A percentile compares a stretch with the other conserved stretches of the same genome.
These are phyloP conservation scores for Craterostigma plantagineum DNA, from an alignment of 257 asterid species.

Conservation along the genomic window DNA sequence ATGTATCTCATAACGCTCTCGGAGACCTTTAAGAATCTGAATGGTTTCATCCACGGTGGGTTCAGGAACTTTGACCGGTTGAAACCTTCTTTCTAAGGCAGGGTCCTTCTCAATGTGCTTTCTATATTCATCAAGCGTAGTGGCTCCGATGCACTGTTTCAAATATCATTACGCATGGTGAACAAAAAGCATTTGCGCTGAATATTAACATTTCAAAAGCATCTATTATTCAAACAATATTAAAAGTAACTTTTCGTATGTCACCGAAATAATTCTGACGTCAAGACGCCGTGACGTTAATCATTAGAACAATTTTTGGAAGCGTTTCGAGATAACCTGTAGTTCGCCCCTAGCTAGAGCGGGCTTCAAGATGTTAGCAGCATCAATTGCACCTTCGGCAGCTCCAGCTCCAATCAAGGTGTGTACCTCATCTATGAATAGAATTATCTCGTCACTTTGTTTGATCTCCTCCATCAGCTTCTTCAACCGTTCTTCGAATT, in stretches of 20 bases:
- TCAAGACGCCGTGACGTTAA: too few species aligned
- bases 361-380: slow-evolving; percentile 90
- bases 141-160: slow-evolving; percentile 80
- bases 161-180: too few species aligned
- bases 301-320: too few species aligned
- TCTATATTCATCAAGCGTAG: slow-evolving; percentile 79
- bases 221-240: too few species aligned
- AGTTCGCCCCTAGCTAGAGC: slow-evolving; percentile 92
- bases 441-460: slow-evolving; percentile 81
- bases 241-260: too few species aligned
- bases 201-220: too few species aligned
- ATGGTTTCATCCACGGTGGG: slow-evolving; percentile 89
- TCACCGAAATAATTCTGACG: too few species aligned
- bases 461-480: slow-evolving; percentile 88
- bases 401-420: slow-evolving; percentile 98
- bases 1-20: slow-evolving; percentile 86
- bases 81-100: slow-evolving; percentile 82
- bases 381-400: slow-evolving; percentile 94
- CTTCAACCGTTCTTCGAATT: slow-evolving; percentile 89
- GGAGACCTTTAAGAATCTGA: slow-evolving; percentile 74
- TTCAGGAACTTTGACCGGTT: slow-evolving; percentile 92
- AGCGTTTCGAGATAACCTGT: slow-evolving; percentile 30
- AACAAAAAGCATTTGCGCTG: too few species aligned
- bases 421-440: slow-evolving; percentile 91
- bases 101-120: slow-evolving; percentile 93